A percentile compares a stretch with the other conserved stretches of the same genome.
These are phyloP conservation scores for Alliaria petiolata DNA, from an alignment of 345 rosid genomes.

Conservation along the genomic window DNA sequence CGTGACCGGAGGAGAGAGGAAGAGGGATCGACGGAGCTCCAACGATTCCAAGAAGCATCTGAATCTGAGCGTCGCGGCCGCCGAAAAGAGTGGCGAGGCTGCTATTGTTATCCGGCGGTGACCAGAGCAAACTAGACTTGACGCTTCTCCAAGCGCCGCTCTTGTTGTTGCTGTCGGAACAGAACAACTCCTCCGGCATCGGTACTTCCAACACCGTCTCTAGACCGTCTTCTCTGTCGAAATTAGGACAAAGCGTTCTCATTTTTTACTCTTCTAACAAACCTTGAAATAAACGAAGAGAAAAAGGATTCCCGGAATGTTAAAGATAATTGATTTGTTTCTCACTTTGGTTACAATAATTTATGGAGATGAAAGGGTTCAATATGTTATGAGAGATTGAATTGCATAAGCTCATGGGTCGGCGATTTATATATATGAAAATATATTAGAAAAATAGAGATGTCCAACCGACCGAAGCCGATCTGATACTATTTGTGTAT, in stretches of 20 bases:
- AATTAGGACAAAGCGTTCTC: slow-evolving; percentile 86
- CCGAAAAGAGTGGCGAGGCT: slow-evolving; percentile 19
- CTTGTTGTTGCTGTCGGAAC: slow-evolving; percentile 30
- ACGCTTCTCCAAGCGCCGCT: slow-evolving; percentile 33
- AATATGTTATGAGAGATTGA: slow-evolving; percentile 14
- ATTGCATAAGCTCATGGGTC: slow-evolving; percentile 12
- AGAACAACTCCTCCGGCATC: slow-evolving; percentile 75
- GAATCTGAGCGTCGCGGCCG: slow-evolving; percentile 35
- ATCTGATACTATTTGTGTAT: slow-evolving; percentile 32
- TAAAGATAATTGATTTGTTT: background rate
- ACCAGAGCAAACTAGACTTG: slow-evolving; percentile 32
- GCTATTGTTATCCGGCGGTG: slow-evolving; percentile 27
- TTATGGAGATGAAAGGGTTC: background rate
- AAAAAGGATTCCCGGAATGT: background rate
- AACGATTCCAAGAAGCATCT: slow-evolving; percentile 37
- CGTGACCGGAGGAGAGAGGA: slow-evolving; percentile 6
- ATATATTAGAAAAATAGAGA: slow-evolving; percentile 9
- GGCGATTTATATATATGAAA: slow-evolving; percentile 11
- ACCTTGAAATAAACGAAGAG: slow-evolving; percentile 2
- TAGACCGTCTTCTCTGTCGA: slow-evolving; percentile 70
- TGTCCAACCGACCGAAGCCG: slow-evolving; percentile 34
- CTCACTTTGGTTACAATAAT: slow-evolving; percentile 1
- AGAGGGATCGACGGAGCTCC: slow-evolving; percentile 38
- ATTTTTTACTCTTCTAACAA: slow-evolving; percentile 28
- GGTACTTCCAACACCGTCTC: slow-evolving; percentile 92